These are phyloP conservation scores for Russula abietina DNA, from an alignment of 768 basidiomycete genomes.

Conservation along the genomic window DNA sequence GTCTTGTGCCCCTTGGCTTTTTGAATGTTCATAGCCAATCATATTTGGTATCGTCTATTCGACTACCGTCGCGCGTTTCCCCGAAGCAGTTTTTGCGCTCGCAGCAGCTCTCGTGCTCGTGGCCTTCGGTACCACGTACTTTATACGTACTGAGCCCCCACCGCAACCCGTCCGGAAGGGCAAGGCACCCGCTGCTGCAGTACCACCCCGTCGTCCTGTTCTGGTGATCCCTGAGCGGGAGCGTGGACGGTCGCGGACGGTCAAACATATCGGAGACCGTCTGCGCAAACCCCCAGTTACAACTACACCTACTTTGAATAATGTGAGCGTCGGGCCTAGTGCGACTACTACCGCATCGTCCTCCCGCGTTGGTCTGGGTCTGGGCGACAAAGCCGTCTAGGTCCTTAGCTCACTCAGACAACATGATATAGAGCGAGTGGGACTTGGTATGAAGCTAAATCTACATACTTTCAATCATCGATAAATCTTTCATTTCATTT, in stretches of 20 bases:
- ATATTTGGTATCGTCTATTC: slow-evolving; percentile 65
- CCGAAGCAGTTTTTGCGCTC: slow-evolving; percentile 60
- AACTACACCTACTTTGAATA: not conserved
- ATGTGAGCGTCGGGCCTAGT: not conserved
- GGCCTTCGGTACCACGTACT: slow-evolving; percentile 43
- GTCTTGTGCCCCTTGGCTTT: too few relatives aligned
- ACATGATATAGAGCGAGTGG: not conserved
- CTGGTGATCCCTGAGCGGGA: slow-evolving; percentile 13
- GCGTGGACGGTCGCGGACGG: slow-evolving; percentile 23
- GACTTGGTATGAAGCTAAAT: not conserved
- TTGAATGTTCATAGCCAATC: slow-evolving; percentile 45
- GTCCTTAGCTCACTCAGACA: not conserved
- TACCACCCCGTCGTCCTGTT: not conserved
- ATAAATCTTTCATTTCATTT: not conserved
- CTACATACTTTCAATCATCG: not conserved
- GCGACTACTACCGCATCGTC: not conserved
- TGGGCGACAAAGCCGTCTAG: slow-evolving; percentile 9
- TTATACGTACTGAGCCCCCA: slow-evolving; percentile 34
- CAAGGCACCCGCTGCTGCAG: slow-evolving; percentile 12
- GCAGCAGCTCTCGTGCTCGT: slow-evolving; percentile 50
- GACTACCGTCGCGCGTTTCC: slow-evolving; percentile 54
- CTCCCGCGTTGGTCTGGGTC: not conserved
- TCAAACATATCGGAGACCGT: slow-evolving; percentile 25
- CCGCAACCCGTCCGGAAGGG: slow-evolving; percentile 15
- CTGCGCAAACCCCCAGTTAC: not conserved